These are phyloP conservation scores for Nakazawaea sp. DNA, from an alignment of 805 yeast species.

Conservation along the genomic window DNA sequence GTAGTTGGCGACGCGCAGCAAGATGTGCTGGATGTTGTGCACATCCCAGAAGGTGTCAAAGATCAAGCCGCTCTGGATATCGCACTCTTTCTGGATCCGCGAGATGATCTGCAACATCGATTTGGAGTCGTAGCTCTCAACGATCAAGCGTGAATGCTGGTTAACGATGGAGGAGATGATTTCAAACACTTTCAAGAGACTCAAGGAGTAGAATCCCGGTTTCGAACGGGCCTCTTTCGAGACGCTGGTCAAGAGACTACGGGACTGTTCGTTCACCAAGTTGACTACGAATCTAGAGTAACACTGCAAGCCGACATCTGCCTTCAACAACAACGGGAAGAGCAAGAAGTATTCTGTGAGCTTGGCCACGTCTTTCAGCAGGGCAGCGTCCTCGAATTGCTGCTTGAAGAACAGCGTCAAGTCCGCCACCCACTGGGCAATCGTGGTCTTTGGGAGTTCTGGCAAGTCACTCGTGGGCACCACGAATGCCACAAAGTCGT, in stretches of 20 bases:
- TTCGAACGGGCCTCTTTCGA: constrained; percentile 27
- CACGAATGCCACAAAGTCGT: constrained; percentile 68
- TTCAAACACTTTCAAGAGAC: constrained; percentile 67
- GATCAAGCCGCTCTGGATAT: constrained; percentile 85
- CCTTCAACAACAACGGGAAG: constrained; percentile 79
- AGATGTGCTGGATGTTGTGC: constrained; percentile 46
- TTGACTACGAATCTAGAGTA: constrained; percentile 85
- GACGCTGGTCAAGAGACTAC: constrained; percentile 50
- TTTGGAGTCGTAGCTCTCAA: constrained; percentile 58
- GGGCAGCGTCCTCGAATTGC: constrained; percentile 69
- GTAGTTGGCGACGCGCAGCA: constrained; percentile 52
- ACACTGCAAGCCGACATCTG: constrained; percentile 63
- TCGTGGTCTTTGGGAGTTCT: constrained; percentile 56
- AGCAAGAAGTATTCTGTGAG: constrained; percentile 76
- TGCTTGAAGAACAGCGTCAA: constrained; percentile 49
- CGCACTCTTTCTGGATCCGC: constrained; percentile 80
- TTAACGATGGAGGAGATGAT: constrained; percentile 77
- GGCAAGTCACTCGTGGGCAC: constrained; percentile 88
- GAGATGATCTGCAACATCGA: constrained; percentile 64
- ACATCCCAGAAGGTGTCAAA: constrained; percentile 81
- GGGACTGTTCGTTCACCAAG: constrained; percentile 73
- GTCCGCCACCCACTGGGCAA: constrained; percentile 52
- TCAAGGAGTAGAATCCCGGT: constrained; percentile 51
- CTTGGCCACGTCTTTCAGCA: constrained; percentile 53
- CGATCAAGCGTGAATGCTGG: constrained; percentile 80